Conservation (phyloP, 75 land plant species). For the Cryptomeria japonica region DNA sequence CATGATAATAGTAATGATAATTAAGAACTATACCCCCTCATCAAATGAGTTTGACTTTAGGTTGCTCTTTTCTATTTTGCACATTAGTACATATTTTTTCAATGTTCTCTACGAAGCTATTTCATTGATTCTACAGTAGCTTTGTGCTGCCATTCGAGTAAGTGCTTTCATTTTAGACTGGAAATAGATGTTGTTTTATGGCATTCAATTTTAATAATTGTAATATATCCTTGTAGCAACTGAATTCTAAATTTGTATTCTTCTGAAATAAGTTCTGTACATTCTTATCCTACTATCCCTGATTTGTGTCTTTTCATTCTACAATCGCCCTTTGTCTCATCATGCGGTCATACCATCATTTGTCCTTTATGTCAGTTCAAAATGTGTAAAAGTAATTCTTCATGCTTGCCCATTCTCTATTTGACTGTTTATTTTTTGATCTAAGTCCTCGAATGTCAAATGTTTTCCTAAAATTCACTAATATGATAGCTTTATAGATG, state of each 20-base stretch:
- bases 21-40: not conserved
- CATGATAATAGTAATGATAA: not conserved
- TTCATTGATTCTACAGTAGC: conserved; percentile 1
- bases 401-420: not conserved
- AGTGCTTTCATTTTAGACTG: not conserved
- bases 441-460: not conserved
- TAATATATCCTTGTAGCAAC: not conserved
- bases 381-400: not conserved
- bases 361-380: not conserved
- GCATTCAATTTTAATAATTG: not conserved
- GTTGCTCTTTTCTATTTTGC: too few relatives aligned
- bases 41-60: not conserved
- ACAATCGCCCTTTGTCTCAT: not conserved
- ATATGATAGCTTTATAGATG: not conserved
- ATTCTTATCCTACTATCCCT: not conserved
- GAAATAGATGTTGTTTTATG: not conserved
- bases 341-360: too few relatives aligned
- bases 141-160: not conserved
- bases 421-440: not conserved
- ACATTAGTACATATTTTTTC: not conserved
- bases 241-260: not conserved
- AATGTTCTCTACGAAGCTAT: not conserved
- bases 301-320: not conserved
- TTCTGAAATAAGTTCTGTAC: not conserved
- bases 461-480: not conserved